phyloP scores from a whole-genome alignment of 192 early-diverging fungal species.

The Backusella westeae region DNA sequence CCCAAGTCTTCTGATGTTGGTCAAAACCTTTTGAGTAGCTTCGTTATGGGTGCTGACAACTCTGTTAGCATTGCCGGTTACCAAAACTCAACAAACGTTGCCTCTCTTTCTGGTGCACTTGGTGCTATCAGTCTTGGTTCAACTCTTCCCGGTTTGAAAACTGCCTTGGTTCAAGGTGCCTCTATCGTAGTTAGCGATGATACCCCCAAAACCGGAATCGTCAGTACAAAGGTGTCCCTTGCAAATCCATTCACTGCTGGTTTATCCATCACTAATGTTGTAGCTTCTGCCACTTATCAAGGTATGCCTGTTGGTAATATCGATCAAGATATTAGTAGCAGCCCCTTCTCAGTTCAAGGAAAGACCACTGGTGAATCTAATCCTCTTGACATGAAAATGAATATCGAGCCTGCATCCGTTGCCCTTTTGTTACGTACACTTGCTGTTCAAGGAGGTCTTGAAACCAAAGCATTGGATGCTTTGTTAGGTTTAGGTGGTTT shows the following conservation, averaged over 20 bases:
- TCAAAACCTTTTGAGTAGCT: conserved; percentile 43
- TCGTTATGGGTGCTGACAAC: conserved; percentile 42
- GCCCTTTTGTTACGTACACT: conserved; percentile 41
- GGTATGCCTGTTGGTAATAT: conserved; percentile 42
- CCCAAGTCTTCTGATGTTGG: conserved; percentile 44
- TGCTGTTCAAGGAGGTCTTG: conserved; percentile 39
- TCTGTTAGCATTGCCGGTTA: conserved; percentile 44
- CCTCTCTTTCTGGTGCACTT: conserved; percentile 45
- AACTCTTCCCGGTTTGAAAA: conserved; percentile 45
- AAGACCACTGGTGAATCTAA: conserved; percentile 36
- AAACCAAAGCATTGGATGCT: conserved; percentile 44
- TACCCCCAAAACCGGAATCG: conserved; percentile 41
- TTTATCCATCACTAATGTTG: conserved; percentile 43
- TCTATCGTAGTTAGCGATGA: conserved; percentile 39
- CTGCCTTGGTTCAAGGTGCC: conserved; percentile 39
- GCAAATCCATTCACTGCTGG: conserved; percentile 52
- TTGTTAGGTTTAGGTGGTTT: conserved; percentile 39
- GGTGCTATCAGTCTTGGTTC: conserved; percentile 37
- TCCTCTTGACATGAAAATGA: conserved; percentile 42
- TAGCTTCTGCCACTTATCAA: conserved; percentile 40
- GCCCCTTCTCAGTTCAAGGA: conserved; percentile 39
- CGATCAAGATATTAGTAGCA: conserved; percentile 41
- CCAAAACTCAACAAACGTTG: conserved; percentile 37
- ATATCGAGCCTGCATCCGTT: conserved; percentile 45
- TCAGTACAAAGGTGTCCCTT: conserved; percentile 40